Base-by-base conservation (phyloP, 495 filamentous ascomycete species). In the Penicillium nucicola region DNA sequence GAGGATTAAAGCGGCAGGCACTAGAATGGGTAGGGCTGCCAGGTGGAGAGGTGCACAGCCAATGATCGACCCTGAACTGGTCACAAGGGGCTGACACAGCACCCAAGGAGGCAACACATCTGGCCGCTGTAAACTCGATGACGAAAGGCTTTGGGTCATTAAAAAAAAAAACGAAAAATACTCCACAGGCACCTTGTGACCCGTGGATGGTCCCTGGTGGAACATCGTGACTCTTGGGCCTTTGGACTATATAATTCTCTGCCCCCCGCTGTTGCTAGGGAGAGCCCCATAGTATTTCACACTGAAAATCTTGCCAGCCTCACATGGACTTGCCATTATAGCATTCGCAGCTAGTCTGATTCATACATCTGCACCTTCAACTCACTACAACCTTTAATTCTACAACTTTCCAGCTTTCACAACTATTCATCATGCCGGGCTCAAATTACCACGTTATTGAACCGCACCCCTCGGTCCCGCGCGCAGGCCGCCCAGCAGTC, bases 401-500 rank as follows among this genome's bases (percentile, higher is more conserved):
- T 42, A 53, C 48, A 48, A 50, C 34, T 45, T 51, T 53, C 9
- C 48, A 48, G 48, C 34, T 45, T 51, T 53, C 9, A 39, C 39
- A 60, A 50, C 50, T n/a, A n/a, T n/a, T 66, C 57, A 48, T 22
- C 20, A 66, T 62, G 50, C 47, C 64, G 45, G 48, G 59, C 46
- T 57, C 67, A 55, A 68, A 72, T 62, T 88, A 85, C 82, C 78
- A 78, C 60, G 80, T 92, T 76, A 80, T 84, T 69, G 88, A 95
- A 70, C 88, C 89, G 43, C 85, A 90, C 76, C 89, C 89, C 25
- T 84, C 85, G 56, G 75, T 88, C 52, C 77, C 79, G 47, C 68
- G 78, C 59, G 75, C 77, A 67, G 71, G 72, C 57, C 85, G 84
- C 68, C 71, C 70, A 20, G 73, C 71, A 49, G 76, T 85, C 56